These are phyloP conservation scores for Auricularia sp. DNA, from an alignment of 768 basidiomycete species.

Conservation along the genomic window DNA sequence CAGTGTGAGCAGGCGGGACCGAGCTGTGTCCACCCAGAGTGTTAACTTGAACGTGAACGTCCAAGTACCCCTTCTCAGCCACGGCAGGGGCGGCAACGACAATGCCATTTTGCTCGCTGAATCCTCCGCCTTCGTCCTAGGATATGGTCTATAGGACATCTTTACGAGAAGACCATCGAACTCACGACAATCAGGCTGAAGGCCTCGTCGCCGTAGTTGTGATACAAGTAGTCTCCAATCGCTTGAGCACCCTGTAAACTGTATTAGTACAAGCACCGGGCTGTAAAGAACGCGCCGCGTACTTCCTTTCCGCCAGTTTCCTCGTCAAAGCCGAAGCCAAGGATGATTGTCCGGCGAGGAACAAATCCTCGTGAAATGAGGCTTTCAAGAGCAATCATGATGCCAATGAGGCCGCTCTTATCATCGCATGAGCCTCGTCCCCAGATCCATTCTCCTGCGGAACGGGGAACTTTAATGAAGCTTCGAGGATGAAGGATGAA, in stretches of 20 bases:
- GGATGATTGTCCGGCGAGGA: constrained; percentile 51
- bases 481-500: constrained; percentile 1
- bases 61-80: constrained; percentile 58
- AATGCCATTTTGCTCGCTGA: constrained; percentile 38
- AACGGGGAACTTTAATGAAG: neutral
- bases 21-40: constrained; percentile 79
- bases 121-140: constrained; percentile 31
- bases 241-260: constrained; percentile 29
- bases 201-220: constrained; percentile 57
- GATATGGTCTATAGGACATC: neutral
- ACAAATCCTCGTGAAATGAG: constrained; percentile 50
- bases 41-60: constrained; percentile 51
- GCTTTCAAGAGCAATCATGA: constrained; percentile 55
- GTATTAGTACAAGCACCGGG: neutral
- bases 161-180: neutral
- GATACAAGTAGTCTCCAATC: constrained; percentile 34
- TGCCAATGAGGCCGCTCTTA: constrained; percentile 65
- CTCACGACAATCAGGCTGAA: constrained; percentile 62
- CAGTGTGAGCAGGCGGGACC: constrained; percentile 73
- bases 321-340: constrained; percentile 65
- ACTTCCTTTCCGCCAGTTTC: constrained; percentile 48
- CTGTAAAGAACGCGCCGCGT: constrained; percentile 5
- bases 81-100: constrained; percentile 53
- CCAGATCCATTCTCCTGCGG: constrained; percentile 49
- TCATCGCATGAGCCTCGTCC: constrained; percentile 68